A percentile compares a stretch with the other conserved stretches of the same genome.
These are phyloP conservation scores for Hibiscus trionum DNA, from an alignment of 345 rosid genomes.

Conservation along the genomic window DNA sequence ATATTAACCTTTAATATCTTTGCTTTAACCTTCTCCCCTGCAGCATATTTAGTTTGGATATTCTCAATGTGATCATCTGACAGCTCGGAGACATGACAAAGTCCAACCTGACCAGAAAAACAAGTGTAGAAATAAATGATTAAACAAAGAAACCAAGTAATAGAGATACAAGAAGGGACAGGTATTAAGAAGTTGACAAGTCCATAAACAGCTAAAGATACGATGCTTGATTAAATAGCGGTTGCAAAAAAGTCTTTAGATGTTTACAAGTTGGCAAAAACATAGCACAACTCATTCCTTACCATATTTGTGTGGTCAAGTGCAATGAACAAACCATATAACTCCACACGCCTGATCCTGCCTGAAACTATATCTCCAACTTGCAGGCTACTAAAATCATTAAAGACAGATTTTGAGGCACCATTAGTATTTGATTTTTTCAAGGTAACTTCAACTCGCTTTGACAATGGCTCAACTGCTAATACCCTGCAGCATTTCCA, in stretches of 20 bases:
- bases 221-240: neutral
- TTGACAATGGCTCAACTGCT: slow-evolving; percentile 70
- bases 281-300: slow-evolving; percentile 17
- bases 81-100: slow-evolving; percentile 80
- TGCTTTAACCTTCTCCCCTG: slow-evolving; percentile 70
- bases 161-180: neutral
- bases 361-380: slow-evolving; percentile 64
- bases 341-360: slow-evolving; percentile 65
- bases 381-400: slow-evolving; percentile 45
- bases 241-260: neutral
- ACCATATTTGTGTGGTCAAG: slow-evolving; percentile 67
- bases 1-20: slow-evolving; percentile 72
- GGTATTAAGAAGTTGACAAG: neutral
- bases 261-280: neutral
- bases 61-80: slow-evolving; percentile 54
- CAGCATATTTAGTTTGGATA: slow-evolving; percentile 47
- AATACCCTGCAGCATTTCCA: slow-evolving; percentile 48
- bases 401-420: slow-evolving; percentile 36
- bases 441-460: slow-evolving; percentile 82
- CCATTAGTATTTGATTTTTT: slow-evolving; percentile 38
- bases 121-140: neutral
- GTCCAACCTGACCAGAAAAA: slow-evolving; percentile 60
- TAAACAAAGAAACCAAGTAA: neutral
- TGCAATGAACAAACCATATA: slow-evolving; percentile 68
- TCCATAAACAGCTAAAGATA: neutral